These are phyloP conservation scores for Platanthera zijinensis DNA, from an alignment of 106 monocot genomes.

Conservation along the genomic window DNA sequence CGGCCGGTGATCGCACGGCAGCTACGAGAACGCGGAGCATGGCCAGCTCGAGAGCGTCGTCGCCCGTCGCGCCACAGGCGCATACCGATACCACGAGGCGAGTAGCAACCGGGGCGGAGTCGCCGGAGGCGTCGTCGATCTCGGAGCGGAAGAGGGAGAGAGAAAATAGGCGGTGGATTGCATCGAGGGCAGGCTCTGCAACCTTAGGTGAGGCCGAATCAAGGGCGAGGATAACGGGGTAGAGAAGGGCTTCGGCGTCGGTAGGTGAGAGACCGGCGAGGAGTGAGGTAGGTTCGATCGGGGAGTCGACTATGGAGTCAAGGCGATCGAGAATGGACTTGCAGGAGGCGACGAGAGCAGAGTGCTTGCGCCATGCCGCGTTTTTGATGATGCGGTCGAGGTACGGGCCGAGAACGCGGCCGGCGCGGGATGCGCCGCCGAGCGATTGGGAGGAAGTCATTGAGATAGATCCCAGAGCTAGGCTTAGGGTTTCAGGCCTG, in stretches of 20 bases:
- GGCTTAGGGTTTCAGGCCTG: neutral
- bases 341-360: constrained; percentile 70
- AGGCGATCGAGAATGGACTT: constrained; percentile 47
- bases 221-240: constrained; percentile 26
- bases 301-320: constrained; percentile 16
- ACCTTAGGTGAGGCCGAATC: constrained; percentile 30
- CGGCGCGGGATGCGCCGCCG: constrained; percentile 58
- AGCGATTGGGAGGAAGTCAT: constrained; percentile 26
- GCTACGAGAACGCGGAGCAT: constrained; percentile 61
- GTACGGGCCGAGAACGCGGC: constrained; percentile 71
- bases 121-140: constrained; percentile 17
- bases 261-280: constrained; percentile 21
- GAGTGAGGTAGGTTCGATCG: constrained; percentile 12
- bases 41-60: constrained; percentile 63
- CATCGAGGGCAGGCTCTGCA: constrained; percentile 62
- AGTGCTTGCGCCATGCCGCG: constrained; percentile 96
- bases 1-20: constrained; percentile 50
- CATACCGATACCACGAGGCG: constrained; percentile 35
- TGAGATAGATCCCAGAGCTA: neutral
- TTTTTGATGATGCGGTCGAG: constrained; percentile 98
- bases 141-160: constrained; percentile 32
- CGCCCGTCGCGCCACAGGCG: constrained; percentile 33
- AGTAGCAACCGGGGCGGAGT: constrained; percentile 15
- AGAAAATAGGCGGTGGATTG: constrained; percentile 37
- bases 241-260: constrained; percentile 19